Conservation (phyloP, 768 basidiomycete species). For the Trametes cubensis region DNA sequence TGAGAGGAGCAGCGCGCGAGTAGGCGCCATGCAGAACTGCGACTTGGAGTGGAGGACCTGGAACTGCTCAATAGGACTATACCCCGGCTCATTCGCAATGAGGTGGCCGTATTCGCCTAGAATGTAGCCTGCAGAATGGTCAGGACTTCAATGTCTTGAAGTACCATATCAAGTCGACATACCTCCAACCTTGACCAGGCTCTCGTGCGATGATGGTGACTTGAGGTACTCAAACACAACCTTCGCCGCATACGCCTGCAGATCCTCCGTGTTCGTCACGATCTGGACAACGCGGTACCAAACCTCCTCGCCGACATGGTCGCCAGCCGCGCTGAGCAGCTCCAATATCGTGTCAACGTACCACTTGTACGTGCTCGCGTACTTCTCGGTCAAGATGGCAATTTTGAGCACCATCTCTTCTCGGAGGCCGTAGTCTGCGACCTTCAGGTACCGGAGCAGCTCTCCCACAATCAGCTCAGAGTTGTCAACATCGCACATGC, state of each 20-base stretch:
- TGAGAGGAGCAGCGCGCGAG: constrained; percentile 88
- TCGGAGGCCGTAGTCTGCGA: constrained; percentile 95
- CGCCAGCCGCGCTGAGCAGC: constrained; percentile 94
- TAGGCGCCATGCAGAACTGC: constrained; percentile 90
- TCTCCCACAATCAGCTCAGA: constrained; percentile 96
- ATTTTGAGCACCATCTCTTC: constrained; percentile 99
- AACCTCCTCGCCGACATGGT: constrained; percentile 98
- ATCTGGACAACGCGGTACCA: constrained; percentile 99
- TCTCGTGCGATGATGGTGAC: constrained; percentile 85
- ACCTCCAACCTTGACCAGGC: constrained; percentile 96
- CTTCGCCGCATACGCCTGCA: constrained; percentile 94
- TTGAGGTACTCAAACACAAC: constrained; percentile 90
- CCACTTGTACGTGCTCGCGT: constrained; percentile 97
- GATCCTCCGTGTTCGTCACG: constrained; percentile 96
- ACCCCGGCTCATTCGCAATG: constrained; percentile 92
- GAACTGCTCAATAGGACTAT: constrained; percentile 94
- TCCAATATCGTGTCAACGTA: constrained; percentile 98
- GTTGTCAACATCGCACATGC: constrained; percentile 99
- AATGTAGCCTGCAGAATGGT: constrained; percentile 70
- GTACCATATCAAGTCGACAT: constrained; percentile 28
- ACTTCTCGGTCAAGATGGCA: constrained; percentile 98
- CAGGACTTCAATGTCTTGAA: neutral
- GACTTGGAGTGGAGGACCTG: constrained; percentile 91
- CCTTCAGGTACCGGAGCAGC: constrained; percentile 86
- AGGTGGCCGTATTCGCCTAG: constrained; percentile 98